Conservation (phyloP, 192 early-diverging fungal species). For the Allomyces macrogynus region DNA sequence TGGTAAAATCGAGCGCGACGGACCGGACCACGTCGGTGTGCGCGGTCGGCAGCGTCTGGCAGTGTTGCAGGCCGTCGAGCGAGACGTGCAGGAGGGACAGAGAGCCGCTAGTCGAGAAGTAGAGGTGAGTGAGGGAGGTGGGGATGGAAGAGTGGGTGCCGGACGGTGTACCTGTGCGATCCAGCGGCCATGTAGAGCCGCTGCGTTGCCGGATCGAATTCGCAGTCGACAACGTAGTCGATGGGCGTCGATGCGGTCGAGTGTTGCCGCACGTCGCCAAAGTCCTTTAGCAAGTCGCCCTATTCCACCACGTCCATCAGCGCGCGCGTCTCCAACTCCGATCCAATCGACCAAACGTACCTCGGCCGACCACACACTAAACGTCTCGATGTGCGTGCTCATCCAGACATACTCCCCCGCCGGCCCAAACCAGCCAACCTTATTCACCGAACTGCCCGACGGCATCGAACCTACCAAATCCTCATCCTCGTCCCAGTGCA, state of each 20-base stretch:
- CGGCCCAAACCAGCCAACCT: constrained; percentile 81
- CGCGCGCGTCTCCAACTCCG: too few relatives aligned
- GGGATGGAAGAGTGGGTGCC: neutral
- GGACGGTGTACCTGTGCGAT: constrained; percentile 31
- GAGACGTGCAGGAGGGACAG: constrained; percentile 65
- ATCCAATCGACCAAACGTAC: neutral
- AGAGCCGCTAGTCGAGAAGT: constrained; percentile 29
- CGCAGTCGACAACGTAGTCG: constrained; percentile 69
- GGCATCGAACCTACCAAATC: constrained; percentile 64
- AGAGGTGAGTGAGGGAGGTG: neutral
- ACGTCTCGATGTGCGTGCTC: constrained; percentile 76
- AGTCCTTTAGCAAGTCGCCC: constrained; percentile 36
- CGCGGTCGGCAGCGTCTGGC: constrained; percentile 51
- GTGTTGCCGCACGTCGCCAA: constrained; percentile 59
- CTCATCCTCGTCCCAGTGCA: constrained; percentile 69
- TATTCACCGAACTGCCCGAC: constrained; percentile 57
- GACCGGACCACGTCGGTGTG: constrained; percentile 75
- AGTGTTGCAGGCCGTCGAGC: constrained; percentile 47
- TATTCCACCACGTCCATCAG: constrained; percentile 2
- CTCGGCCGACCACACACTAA: constrained; percentile 46
- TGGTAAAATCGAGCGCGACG: constrained; percentile 42
- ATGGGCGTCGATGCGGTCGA: constrained; percentile 22
- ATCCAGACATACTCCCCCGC: constrained; percentile 68
- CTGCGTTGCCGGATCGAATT: constrained; percentile 41
- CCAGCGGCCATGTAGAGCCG: constrained; percentile 64